These are phyloP conservation scores for Leptographium radiaticola DNA, from an alignment of 2,329 filamentous ascomycete genomes.

Conservation along the genomic window DNA sequence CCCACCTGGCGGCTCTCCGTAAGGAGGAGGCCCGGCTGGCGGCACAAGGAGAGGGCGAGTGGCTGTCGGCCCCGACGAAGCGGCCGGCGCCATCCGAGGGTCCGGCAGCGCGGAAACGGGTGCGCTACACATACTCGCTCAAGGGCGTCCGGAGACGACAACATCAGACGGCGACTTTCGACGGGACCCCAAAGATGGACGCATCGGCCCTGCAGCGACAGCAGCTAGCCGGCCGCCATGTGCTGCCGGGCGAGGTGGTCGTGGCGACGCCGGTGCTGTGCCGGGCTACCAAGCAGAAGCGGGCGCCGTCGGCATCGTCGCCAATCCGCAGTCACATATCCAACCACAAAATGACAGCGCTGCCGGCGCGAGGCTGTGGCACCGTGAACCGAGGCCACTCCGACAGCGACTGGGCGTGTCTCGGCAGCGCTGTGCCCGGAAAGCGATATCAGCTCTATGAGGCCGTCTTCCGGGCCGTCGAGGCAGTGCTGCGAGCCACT, in stretches of 20 bases:
- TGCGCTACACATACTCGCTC: constrained; percentile 14
- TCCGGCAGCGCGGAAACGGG: constrained; percentile 7
- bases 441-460: constrained; percentile 26
- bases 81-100: not conserved
- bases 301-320: constrained; percentile 13
- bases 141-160: constrained; percentile 6
- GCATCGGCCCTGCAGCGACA: too few species aligned
- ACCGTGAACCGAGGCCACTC: not conserved
- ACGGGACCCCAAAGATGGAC: not conserved
- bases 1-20: constrained; percentile 26
- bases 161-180: not conserved
- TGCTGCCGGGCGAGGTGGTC: constrained; percentile 13
- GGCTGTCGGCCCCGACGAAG: not conserved
- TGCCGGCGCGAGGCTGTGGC: not conserved
- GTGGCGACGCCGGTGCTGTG: constrained; percentile 20
- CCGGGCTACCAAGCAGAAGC: constrained; percentile 15
- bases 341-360: not conserved
- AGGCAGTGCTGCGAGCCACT: constrained; percentile 28
- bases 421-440: constrained; percentile 19
- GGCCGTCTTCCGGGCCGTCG: constrained; percentile 14
- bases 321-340: constrained; percentile 6
- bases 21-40: constrained; percentile 15
- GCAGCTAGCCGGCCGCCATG: not conserved
- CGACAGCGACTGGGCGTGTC: constrained; percentile 13
- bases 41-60: not conserved